These are phyloP conservation scores for Sclerotinia spermophila DNA, from an alignment of 2,329 filamentous ascomycete species.

Conservation along the genomic window DNA sequence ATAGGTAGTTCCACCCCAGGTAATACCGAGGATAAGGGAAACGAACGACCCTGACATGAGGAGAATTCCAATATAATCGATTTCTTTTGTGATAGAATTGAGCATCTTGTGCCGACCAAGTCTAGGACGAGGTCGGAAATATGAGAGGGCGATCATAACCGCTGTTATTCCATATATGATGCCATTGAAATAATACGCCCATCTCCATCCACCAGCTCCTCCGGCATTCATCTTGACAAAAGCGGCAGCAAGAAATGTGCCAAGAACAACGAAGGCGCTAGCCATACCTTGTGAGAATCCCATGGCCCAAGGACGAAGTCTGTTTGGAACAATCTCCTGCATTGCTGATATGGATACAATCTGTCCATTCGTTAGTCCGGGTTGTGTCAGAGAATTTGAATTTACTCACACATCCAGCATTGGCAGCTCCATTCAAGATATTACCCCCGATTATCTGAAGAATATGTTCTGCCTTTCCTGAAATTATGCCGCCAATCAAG, in stretches of 20 bases:
- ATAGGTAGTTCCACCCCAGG: constrained; percentile 56
- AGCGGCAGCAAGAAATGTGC: constrained; percentile 22
- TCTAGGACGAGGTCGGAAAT: constrained; percentile 24
- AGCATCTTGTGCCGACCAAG: constrained; percentile 23
- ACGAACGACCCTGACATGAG: constrained; percentile 23
- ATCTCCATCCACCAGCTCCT: constrained; percentile 24
- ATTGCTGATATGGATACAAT: constrained; percentile 25
- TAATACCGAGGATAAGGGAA: constrained; percentile 39
- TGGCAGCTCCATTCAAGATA: constrained; percentile 24
- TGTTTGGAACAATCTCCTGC: constrained; percentile 28
- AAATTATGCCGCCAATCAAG: constrained; percentile 20
- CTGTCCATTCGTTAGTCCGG: neutral
- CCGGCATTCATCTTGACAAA: constrained; percentile 24
- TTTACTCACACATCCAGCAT: constrained; percentile 23
- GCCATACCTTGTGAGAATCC: constrained; percentile 24
- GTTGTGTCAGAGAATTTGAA: neutral
- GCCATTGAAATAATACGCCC: constrained; percentile 27
- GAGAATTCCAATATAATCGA: constrained; percentile 26
- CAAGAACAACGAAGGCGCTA: constrained; percentile 25
- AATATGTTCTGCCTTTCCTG: constrained; percentile 22
- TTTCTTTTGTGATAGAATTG: constrained; percentile 13
- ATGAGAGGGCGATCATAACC: constrained; percentile 20
- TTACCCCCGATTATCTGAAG: constrained; percentile 22
- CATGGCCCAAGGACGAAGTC: constrained; percentile 25
- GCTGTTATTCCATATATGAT: constrained; percentile 24